A percentile compares a stretch with the other conserved stretches of the same genome.
phyloP scores from a whole-genome alignment of 495 filamentous ascomycete species.

The Annulohypoxylon stygium region DNA sequence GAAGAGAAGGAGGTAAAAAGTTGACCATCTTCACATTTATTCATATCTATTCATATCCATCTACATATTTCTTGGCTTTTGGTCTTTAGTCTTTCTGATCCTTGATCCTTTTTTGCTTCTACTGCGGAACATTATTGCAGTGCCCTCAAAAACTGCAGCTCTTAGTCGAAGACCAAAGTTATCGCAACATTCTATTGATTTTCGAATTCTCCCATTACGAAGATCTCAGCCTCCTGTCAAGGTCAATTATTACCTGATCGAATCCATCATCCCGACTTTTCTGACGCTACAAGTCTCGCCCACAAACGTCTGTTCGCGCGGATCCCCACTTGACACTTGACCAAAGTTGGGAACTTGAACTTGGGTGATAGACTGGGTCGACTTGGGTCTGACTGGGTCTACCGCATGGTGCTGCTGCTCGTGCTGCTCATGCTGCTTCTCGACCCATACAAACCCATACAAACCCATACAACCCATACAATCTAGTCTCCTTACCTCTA shows the following conservation, averaged over 20 bases:
- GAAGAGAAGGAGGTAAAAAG: slow-evolving; percentile 23
- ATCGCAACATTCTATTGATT: not conserved
- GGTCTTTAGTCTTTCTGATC: not conserved
- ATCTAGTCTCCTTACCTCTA: slow-evolving; percentile 34
- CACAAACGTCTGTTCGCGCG: slow-evolving; percentile 46
- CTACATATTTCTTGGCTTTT: slow-evolving; percentile 8
- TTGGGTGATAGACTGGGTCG: slow-evolving; percentile 12
- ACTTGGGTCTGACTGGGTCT: not conserved
- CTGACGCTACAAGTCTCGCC: slow-evolving; percentile 49
- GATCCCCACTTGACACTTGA: slow-evolving; percentile 38
- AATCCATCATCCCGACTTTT: slow-evolving; percentile 43
- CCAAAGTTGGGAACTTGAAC: not conserved
- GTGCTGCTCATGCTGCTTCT: not conserved
- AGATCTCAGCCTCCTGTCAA: slow-evolving; percentile 16
- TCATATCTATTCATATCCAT: not conserved
- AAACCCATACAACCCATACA: not conserved
- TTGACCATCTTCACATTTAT: slow-evolving; percentile 10
- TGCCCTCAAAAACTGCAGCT: slow-evolving; percentile 31
- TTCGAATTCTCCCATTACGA: not conserved
- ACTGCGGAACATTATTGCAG: slow-evolving; percentile 32
- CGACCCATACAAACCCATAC: slow-evolving; percentile 2
- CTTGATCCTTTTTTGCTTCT: not conserved
- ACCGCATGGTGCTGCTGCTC: not conserved
- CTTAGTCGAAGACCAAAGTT: slow-evolving; percentile 45
- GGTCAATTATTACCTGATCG: slow-evolving; percentile 39